Evolutionary conservation across 2,329 filamentous ascomycete species (phyloP), one percentile per base, ranked within the genome.

Genomic region (Apiospora sp.): DNA sequence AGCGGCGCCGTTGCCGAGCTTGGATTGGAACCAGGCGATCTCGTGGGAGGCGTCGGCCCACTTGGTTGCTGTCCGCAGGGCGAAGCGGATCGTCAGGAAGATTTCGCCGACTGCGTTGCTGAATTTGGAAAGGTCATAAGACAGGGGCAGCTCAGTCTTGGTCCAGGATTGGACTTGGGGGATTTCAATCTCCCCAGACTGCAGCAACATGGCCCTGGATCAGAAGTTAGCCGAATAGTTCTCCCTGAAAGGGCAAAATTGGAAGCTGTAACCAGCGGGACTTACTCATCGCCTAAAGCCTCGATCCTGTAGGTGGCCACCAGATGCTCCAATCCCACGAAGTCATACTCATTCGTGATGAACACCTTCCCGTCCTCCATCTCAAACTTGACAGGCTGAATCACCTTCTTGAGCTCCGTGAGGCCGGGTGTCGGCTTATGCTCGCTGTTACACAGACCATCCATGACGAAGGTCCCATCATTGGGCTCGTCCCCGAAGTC

Each of bases 391-490:
- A 91, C 84, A 0, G 90, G 90, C 74, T 90, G 85, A 54, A 90
- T 87, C 1, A 86, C 86, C 78, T 89, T 91, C 76, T 90, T 89
- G 58, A 86, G 84, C 77, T 92, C 89, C 2, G 83, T 76, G 69
- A 92, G 76, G 0, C 89, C 90, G 1, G 88, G 89, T 0, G 86
- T 89, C 0, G 90, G 87, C 16, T 84, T 82, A 76, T 92, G 90
- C 22, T 84, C 82, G 69, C 86, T 88, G 75, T 84, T 84, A 37
- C 87, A 81, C 5, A 92, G 77, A 0, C 90, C 90, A 75, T 91
- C 90, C 86, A 91, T 89, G 73, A 91, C 88, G 75, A 92, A 92
- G 0, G 86, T 88, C 2, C 84, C 84, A 72, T 92, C 90, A 73
- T 92, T 89, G 0, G 90, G 90, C 2, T 82, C 78, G 72, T 92